phyloP scores from a whole-genome alignment of 2,329 filamentous ascomycete genomes.

The Aureobasidium melanogenum region DNA sequence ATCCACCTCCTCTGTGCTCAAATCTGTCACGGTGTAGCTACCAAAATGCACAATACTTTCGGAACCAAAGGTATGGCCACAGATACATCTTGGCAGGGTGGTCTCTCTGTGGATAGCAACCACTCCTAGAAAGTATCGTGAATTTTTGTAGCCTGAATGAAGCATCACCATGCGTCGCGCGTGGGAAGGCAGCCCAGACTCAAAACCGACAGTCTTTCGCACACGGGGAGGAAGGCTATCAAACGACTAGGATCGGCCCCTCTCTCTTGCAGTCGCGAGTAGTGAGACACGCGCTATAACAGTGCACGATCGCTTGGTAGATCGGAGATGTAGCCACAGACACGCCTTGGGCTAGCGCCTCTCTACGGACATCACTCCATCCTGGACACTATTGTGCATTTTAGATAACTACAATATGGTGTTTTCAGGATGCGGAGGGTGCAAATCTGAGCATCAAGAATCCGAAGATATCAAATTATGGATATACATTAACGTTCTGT shows the following conservation, averaged over 20 bases:
- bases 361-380: neutral
- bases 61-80: neutral
- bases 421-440: neutral
- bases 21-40: neutral
- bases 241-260: neutral
- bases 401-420: neutral
- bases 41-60: neutral
- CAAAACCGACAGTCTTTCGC: too few relatives aligned
- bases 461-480: neutral
- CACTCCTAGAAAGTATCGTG: neutral
- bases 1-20: neutral
- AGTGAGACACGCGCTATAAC: neutral
- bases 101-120: neutral
- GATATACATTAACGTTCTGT: neutral
- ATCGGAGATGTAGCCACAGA: neutral
- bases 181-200: too few relatives aligned
- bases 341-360: neutral
- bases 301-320: neutral
- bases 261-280: neutral
- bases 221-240: too few relatives aligned
- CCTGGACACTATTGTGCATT: neutral
- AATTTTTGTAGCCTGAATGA: neutral
- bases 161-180: too few relatives aligned
- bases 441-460: neutral
- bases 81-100: neutral